phyloP scores from a whole-genome alignment of 768 basidiomycete species.

The Cystofilobasidium bisporidii region DNA sequence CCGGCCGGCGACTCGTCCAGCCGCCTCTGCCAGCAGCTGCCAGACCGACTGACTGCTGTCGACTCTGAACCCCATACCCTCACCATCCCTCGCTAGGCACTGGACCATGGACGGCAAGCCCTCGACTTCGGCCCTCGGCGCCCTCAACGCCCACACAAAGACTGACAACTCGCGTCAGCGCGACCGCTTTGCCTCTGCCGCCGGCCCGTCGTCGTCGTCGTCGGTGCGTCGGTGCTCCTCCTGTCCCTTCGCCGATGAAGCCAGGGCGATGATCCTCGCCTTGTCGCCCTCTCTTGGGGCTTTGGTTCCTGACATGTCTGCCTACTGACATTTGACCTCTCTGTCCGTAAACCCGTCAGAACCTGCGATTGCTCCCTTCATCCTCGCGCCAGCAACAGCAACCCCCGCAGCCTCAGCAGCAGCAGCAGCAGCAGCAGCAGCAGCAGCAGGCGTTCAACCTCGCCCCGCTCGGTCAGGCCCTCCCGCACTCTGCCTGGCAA shows the following conservation, averaged over 20 bases:
- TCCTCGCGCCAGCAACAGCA: conserved; percentile 2
- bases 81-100: not conserved
- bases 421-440: conserved; percentile 7
- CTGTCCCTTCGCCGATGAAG: too few relatives aligned
- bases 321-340: not conserved
- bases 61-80: not conserved
- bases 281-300: too few relatives aligned
- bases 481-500: too few relatives aligned
- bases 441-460: conserved; percentile 20
- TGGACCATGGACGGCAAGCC: conserved; percentile 6
- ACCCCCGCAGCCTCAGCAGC: conserved; percentile 1
- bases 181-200: not conserved
- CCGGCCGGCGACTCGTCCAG: too few relatives aligned
- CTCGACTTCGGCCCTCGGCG: not conserved
- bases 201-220: not conserved
- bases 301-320: too few relatives aligned
- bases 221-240: not conserved
- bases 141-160: not conserved
- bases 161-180: not conserved
- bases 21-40: too few relatives aligned
- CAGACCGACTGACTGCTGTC: too few relatives aligned
- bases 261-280: too few relatives aligned
- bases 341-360: not conserved
- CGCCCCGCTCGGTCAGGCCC: conserved; percentile 11
- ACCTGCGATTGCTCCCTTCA: not conserved